Conservation (phyloP, 371 early-diverging fungal genomes). For the Chytridiales sp. region DNA sequence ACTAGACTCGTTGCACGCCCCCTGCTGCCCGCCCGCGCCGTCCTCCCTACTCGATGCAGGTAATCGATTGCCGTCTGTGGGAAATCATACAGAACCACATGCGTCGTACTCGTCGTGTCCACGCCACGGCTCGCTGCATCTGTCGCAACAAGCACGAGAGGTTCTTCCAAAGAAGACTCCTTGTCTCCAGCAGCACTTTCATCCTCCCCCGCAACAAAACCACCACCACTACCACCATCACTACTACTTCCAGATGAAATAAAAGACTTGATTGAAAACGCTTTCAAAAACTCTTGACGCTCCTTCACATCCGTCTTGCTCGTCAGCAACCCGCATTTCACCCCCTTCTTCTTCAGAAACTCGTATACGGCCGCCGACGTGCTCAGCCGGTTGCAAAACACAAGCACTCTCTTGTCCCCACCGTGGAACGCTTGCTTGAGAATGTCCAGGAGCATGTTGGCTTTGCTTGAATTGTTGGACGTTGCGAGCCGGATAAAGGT, state of each 20-base stretch:
- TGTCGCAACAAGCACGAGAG: constrained; percentile 74
- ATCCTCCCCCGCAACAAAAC: constrained; percentile 14
- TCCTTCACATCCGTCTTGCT: constrained; percentile 5
- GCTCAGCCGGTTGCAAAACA: constrained; percentile 85
- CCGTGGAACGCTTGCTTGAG: constrained; percentile 55
- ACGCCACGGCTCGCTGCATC: constrained; percentile 94
- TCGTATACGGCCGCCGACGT: constrained; percentile 62
- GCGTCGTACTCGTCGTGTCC: constrained; percentile 86
- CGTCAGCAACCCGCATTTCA: constrained; percentile 19
- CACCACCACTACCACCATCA: constrained; percentile 8
- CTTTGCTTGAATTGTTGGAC: constrained; percentile 17
- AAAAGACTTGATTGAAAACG: no score
- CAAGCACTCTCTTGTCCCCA: constrained; percentile 55
- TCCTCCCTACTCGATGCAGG: constrained; percentile 95
- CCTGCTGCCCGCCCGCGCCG: constrained; percentile 82
- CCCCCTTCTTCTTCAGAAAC: constrained; percentile 60
- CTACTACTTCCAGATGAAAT: no score
- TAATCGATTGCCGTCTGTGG: constrained; percentile 91
- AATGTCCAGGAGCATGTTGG: constrained; percentile 62
- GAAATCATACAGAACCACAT: constrained; percentile 94
- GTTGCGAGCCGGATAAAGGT: constrained; percentile 67
- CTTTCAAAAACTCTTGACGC: constrained; percentile 1
- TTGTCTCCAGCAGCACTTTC: constrained; percentile 30
- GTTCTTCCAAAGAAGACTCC: constrained; percentile 27
- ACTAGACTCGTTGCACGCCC: constrained; percentile 87